Conservation (phyloP, 805 yeast species). For the Wickerhamomyces mucosus region DNA sequence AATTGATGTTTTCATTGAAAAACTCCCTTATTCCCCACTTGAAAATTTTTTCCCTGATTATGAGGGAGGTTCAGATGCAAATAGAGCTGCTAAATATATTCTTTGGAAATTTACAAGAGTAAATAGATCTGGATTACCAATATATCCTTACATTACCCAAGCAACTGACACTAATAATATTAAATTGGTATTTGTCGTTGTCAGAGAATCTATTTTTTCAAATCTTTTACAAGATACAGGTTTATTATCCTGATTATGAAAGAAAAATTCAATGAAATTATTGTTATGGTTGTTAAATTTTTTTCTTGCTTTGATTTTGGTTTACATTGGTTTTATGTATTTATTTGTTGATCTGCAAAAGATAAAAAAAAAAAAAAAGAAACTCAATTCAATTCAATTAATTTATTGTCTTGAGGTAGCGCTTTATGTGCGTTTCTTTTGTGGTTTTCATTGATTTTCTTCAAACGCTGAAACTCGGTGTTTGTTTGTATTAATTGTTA, state of each 20-base stretch:
- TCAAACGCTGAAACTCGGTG: too few relatives aligned
- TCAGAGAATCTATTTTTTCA: constrained; percentile 70
- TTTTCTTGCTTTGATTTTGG: too few relatives aligned
- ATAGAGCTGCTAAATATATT: constrained; percentile 86
- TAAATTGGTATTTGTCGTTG: constrained; percentile 76
- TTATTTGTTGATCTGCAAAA: too few relatives aligned
- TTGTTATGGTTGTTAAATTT: too few relatives aligned
- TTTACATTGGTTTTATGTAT: too few relatives aligned
- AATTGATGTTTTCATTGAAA: constrained; percentile 83
- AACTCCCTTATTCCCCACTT: constrained; percentile 70
- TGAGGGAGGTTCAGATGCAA: constrained; percentile 81
- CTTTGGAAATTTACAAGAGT: constrained; percentile 84
- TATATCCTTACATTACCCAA: constrained; percentile 88
- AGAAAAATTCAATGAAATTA: too few relatives aligned
- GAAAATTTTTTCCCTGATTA: constrained; percentile 84
- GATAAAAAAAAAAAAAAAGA: too few relatives aligned
- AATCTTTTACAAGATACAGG: constrained; percentile 73
- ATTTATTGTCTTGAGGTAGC: too few relatives aligned
- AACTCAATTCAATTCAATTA: too few relatives aligned
- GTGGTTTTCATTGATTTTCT: too few relatives aligned
- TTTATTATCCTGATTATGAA: constrained; percentile 33
- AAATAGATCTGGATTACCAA: constrained; percentile 70
- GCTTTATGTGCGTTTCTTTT: too few relatives aligned
- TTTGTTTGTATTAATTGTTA: too few relatives aligned
- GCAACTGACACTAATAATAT: constrained; percentile 92